Base-by-base conservation (phyloP, 2,329 filamentous ascomycete genomes). In the Zymoseptoria crescenta region DNA sequence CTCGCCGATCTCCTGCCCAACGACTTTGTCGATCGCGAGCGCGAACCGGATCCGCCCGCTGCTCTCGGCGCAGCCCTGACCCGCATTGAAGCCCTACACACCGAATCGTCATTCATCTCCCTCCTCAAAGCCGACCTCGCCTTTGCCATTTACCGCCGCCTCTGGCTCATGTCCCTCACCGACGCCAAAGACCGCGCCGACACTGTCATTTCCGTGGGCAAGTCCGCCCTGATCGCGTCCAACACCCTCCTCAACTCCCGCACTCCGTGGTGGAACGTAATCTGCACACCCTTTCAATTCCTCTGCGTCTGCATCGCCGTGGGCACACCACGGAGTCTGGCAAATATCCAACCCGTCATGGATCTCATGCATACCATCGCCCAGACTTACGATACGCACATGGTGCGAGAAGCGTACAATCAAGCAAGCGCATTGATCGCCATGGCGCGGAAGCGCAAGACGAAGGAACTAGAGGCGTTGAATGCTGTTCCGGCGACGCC, bases 61-160 rank as follows among this genome's bases (percentile, higher is more conserved):
- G 68, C 70, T 8, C 53, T 72, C 19, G 66, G 68, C 20, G 62
- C 62, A 24, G 70, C 69, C 21, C 60, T 72, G n/a, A 68, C 69
- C 13, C 68, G 66, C 27, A 68, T 72, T 28, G 69, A 71, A 58
- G 66, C 69, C 8, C 59, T 72, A 58, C 63, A 68, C 48, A 68
- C 69, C 0, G 68, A 70, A 20, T 72, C 70, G 28, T 65, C 71
- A 30, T 76, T 77, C 59, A 69, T 19, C 72, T 79, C 51, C 69
- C 81, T 59, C 75, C 78, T 5, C 76, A 84, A 69, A 77, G 77
- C 66, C 79, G 84, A 68, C 70, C 83, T 57, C 72, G 78, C 58
- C 71, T 85, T 35, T 80, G 81, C 68, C 73, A 70, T 77, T 8
- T 77, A 77, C 59, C 71, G 76, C 5, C 69, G 75, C 9, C 67